These are phyloP conservation scores for Phanerodontia chrysosporium DNA, from an alignment of 768 basidiomycete species.

Conservation along the genomic window DNA sequence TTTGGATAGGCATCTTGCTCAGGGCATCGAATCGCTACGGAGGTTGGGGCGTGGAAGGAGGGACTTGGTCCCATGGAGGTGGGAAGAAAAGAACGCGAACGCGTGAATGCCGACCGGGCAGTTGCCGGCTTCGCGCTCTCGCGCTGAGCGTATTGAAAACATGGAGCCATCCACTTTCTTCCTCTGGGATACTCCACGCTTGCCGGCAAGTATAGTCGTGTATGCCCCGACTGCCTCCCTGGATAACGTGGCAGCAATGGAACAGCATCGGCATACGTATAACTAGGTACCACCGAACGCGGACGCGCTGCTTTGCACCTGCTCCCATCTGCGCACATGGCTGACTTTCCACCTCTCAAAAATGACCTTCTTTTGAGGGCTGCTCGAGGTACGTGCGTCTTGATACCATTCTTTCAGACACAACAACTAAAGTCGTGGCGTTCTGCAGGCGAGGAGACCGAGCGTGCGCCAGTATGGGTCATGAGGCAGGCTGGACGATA, in stretches of 20 bases:
- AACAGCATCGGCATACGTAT: background rate
- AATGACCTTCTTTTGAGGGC: constrained; percentile 91
- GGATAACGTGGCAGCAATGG: background rate
- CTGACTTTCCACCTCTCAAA: constrained; percentile 65
- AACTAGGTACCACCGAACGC: background rate
- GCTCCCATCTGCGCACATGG: constrained; percentile 18
- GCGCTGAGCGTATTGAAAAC: constrained; percentile 7
- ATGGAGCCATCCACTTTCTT: background rate
- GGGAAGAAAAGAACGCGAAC: constrained; percentile 14
- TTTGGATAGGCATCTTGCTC: constrained; percentile 43
- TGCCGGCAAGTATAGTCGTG: background rate
- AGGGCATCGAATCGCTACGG: constrained; percentile 4
- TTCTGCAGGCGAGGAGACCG: constrained; percentile 71
- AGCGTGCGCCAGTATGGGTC: constrained; percentile 95
- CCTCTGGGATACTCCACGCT: background rate
- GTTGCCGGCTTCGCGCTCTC: constrained; percentile 11
- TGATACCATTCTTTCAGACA: background rate
- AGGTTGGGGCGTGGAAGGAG: background rate
- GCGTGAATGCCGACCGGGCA: constrained; percentile 5
- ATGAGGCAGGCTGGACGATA: constrained; percentile 98
- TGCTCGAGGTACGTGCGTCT: constrained; percentile 57
- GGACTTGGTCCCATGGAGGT: constrained; percentile 9
- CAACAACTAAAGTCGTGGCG: background rate
- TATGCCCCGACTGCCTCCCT: background rate
- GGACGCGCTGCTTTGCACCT: constrained; percentile 1